A percentile compares a stretch with the other conserved stretches of the same genome.
phyloP scores from a whole-genome alignment of 2,329 filamentous ascomycete genomes.

The Macroventuria anomochaeta region DNA sequence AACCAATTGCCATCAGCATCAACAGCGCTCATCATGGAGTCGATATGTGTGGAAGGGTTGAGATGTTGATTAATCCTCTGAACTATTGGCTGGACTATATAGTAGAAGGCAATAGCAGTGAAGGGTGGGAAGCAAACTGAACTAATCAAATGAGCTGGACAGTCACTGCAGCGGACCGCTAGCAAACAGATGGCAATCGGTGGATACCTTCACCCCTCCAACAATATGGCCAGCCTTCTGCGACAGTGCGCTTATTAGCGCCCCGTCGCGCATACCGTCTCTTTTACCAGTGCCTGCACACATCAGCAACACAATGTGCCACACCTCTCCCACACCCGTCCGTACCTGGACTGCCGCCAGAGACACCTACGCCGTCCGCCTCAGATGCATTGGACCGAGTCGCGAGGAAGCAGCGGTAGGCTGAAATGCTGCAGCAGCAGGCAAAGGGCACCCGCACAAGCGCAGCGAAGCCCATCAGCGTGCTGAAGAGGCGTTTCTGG shows the following conservation, averaged over 20 bases:
- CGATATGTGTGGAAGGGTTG: too few relatives aligned
- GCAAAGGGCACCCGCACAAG: slow-evolving; percentile 53
- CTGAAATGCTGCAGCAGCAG: slow-evolving; percentile 56
- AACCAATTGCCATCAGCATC: too few relatives aligned
- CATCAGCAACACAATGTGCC: slow-evolving; percentile 53
- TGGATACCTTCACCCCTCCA: too few relatives aligned
- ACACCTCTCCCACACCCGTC: slow-evolving; percentile 64
- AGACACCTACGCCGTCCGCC: slow-evolving; percentile 59
- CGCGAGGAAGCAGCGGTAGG: slow-evolving; percentile 58
- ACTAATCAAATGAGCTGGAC: too few relatives aligned
- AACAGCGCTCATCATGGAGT: slow-evolving; percentile 1
- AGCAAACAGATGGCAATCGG: too few relatives aligned
- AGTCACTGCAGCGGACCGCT: too few relatives aligned
- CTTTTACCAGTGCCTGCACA: slow-evolving; percentile 49
- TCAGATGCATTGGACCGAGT: slow-evolving; percentile 58
- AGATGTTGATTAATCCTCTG: too few relatives aligned
- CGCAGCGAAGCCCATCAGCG: slow-evolving; percentile 53
- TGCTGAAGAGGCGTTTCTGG: slow-evolving; percentile 82
- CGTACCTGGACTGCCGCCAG: slow-evolving; percentile 65
- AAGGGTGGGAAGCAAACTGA: too few relatives aligned
- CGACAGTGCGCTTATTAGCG: slow-evolving; percentile 25
- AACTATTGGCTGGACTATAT: too few relatives aligned
- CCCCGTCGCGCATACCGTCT: slow-evolving; percentile 26
- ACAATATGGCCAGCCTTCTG: slow-evolving; percentile 38
- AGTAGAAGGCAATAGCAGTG: too few relatives aligned